phyloP scores from a whole-genome alignment of 2,329 filamentous ascomycete species.

The Phymatotrichopsis omnivora region DNA sequence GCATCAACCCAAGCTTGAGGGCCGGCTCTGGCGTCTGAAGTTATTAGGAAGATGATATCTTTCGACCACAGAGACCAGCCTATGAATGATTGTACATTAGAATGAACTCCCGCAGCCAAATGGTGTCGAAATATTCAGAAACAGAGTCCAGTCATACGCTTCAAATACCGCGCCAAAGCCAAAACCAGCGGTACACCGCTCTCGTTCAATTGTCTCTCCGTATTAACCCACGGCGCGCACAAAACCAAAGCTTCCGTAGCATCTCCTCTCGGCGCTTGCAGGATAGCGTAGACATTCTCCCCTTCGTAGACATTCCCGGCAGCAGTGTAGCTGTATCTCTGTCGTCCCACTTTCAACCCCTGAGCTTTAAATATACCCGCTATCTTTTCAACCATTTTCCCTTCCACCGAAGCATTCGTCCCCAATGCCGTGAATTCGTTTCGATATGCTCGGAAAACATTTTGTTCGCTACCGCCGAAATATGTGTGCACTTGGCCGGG shows the following conservation, averaged over 20 bases:
- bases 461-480: constrained; percentile 91
- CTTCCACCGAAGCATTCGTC: constrained; percentile 34
- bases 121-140: not conserved
- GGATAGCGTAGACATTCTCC: constrained; percentile 85
- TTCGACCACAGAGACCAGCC: constrained; percentile 98
- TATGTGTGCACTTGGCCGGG: constrained; percentile 97
- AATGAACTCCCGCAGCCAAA: not conserved
- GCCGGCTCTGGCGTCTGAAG: constrained; percentile 78
- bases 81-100: constrained; percentile 34
- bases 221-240: constrained; percentile 78
- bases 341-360: constrained; percentile 76
- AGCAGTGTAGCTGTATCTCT: constrained; percentile 77
- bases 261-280: constrained; percentile 88
- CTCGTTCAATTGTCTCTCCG: constrained; percentile 65
- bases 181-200: constrained; percentile 80
- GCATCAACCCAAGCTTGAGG: constrained; percentile 96
- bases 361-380: constrained; percentile 64
- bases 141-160: constrained; percentile 44
- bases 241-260: constrained; percentile 95
- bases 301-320: constrained; percentile 64
- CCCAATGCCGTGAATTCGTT: constrained; percentile 63
- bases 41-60: constrained; percentile 86
- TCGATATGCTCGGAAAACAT: constrained; percentile 82
- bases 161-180: constrained; percentile 88
- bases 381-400: constrained; percentile 51